These are phyloP conservation scores for Melocanna baccifera DNA, from an alignment of 176 grass and related monocot genomes.

Conservation along the genomic window DNA sequence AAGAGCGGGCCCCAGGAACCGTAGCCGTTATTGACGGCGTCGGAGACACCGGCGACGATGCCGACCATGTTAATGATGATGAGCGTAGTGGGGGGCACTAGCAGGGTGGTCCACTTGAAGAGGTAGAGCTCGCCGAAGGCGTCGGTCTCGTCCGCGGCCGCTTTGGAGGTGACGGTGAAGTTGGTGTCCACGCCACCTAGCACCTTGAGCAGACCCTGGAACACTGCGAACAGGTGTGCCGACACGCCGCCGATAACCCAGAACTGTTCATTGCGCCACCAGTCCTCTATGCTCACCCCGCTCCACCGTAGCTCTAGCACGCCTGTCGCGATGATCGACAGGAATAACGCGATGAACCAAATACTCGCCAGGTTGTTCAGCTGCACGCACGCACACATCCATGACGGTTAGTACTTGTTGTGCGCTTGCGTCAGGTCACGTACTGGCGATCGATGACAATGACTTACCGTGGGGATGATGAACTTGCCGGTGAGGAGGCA, in stretches of 20 bases:
- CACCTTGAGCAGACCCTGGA: constrained; percentile 95
- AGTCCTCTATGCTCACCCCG: constrained; percentile 90
- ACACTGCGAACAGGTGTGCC: constrained; percentile 82
- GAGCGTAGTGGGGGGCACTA: constrained; percentile 77
- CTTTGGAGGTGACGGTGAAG: constrained; percentile 96
- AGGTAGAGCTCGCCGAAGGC: constrained; percentile 87
- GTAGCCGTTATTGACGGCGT: constrained; percentile 91
- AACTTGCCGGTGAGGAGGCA: constrained; percentile 95
- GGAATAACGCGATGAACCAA: constrained; percentile 87
- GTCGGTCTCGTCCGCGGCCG: constrained; percentile 57
- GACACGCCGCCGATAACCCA: constrained; percentile 93
- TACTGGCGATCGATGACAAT: neutral
- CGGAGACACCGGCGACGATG: constrained; percentile 84
- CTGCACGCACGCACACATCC: neutral
- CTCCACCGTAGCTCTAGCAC: constrained; percentile 87
- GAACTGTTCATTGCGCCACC: constrained; percentile 93
- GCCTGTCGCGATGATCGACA: constrained; percentile 82
- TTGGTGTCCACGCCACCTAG: constrained; percentile 82
- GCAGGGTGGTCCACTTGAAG: constrained; percentile 92
- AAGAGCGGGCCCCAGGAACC: constrained; percentile 92
- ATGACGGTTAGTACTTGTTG: neutral
- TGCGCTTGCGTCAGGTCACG: neutral
- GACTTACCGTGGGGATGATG: constrained; percentile 82
- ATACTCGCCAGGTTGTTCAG: constrained; percentile 84
- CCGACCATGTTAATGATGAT: constrained; percentile 99